Conservation (phyloP, 805 yeast species). For the Candida incommunis region DNA sequence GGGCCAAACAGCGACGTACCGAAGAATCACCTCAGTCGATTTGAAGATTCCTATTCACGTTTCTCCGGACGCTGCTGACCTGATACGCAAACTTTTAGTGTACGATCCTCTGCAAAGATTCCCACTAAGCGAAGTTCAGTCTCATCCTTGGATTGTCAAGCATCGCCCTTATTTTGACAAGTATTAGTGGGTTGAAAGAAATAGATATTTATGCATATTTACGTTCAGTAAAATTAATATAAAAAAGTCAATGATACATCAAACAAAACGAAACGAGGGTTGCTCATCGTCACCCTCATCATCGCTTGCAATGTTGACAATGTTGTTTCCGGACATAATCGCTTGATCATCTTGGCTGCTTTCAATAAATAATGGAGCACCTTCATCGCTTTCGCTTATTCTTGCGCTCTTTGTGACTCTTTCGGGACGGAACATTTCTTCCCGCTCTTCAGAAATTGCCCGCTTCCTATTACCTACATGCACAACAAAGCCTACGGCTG, state of each 20-base stretch:
- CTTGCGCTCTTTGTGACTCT: not conserved
- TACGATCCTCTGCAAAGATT: slow-evolving; percentile 59
- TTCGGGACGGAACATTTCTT: not conserved
- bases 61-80: slow-evolving; percentile 60
- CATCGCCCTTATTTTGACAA: slow-evolving; percentile 24
- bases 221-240: too few species aligned
- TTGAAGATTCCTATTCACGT: slow-evolving; percentile 58
- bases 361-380: not conserved
- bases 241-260: not conserved
- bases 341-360: not conserved
- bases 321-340: not conserved
- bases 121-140: slow-evolving; percentile 41
- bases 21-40: slow-evolving; percentile 66
- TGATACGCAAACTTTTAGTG: slow-evolving; percentile 47
- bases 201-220: not conserved
- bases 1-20: slow-evolving; percentile 57
- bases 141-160: slow-evolving; percentile 75
- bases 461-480: not conserved
- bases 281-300: slow-evolving; percentile 1
- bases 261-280: not conserved
- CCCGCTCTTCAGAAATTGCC: not conserved
- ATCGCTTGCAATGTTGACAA: not conserved
- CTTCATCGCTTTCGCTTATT: not conserved
- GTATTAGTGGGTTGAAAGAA: too few species aligned
- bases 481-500: not conserved